Evolutionary conservation across 1,284 basidiomycete species (phyloP).

Genomic region (Apiotrichum laibachii): DNA sequence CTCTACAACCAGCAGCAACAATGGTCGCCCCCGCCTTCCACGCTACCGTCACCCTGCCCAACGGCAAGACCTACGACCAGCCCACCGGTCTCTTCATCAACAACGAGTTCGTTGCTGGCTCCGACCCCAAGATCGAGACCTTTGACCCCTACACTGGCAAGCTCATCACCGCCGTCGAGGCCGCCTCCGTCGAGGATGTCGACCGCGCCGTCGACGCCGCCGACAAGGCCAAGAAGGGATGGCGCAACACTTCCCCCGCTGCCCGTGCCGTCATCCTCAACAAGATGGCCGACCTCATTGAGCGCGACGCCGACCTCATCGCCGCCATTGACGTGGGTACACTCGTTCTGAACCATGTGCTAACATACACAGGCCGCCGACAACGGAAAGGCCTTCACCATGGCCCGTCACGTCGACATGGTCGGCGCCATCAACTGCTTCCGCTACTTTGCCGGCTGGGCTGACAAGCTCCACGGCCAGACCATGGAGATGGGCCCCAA

Average conservation of each 20-base stretch:
- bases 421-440: slow-evolving; percentile 74
- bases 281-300: slow-evolving; percentile 86
- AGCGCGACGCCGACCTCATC: slow-evolving; percentile 65
- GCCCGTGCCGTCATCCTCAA: slow-evolving; percentile 74
- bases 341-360: neutral
- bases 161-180: slow-evolving; percentile 25
- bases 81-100: slow-evolving; percentile 21
- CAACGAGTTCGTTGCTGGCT: slow-evolving; percentile 32
- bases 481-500: slow-evolving; percentile 51
- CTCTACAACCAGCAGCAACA: too few species aligned
- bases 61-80: slow-evolving; percentile 2
- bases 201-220: slow-evolving; percentile 78
- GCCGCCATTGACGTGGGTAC: slow-evolving; percentile 70
- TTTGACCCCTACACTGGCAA: slow-evolving; percentile 58
- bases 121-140: slow-evolving; percentile 28
- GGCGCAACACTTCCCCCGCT: slow-evolving; percentile 53
- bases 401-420: slow-evolving; percentile 81
- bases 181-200: slow-evolving; percentile 60
- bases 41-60: slow-evolving; percentile 1
- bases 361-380: slow-evolving; percentile 53
- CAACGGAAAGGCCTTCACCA: slow-evolving; percentile 77
- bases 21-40: too few species aligned
- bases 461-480: slow-evolving; percentile 63
- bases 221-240: slow-evolving; percentile 73
- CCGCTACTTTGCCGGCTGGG: slow-evolving; percentile 69